phyloP scores from a whole-genome alignment of 768 basidiomycete genomes.

The Asterophora lycoperdoides region DNA sequence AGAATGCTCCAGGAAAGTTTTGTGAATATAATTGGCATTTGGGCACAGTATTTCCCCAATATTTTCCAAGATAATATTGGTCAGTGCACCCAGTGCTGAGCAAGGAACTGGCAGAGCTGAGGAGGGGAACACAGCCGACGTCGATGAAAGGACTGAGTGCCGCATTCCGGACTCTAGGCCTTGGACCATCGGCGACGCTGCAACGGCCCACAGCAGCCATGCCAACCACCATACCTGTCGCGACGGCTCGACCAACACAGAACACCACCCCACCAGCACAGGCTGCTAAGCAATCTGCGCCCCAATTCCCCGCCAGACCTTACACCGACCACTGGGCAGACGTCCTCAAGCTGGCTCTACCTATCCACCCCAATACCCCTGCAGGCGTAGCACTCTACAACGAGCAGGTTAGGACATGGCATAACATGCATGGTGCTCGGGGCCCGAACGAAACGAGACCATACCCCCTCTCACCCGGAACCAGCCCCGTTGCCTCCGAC shows the following conservation, averaged over 20 bases:
- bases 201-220: too few species aligned
- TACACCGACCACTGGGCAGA: neutral
- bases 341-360: neutral
- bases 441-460: slow-evolving; percentile 7
- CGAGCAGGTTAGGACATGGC: neutral
- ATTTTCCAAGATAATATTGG: too few species aligned
- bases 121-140: neutral
- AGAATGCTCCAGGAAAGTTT: too few species aligned
- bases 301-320: neutral
- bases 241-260: neutral
- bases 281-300: too few species aligned
- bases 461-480: slow-evolving; percentile 21
- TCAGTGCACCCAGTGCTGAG: too few species aligned
- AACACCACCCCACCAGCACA: too few species aligned
- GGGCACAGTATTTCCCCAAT: too few species aligned
- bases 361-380: slow-evolving; percentile 2
- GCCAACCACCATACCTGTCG: too few species aligned
- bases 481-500: slow-evolving; percentile 12
- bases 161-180: neutral
- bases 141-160: neutral
- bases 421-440: neutral
- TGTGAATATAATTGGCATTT: too few species aligned
- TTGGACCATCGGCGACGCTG: neutral
- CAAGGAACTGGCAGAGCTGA: neutral
- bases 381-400: neutral